Conservation (phyloP, 2,329 filamentous ascomycete genomes). For the Zymoseptoria brevis region DNA sequence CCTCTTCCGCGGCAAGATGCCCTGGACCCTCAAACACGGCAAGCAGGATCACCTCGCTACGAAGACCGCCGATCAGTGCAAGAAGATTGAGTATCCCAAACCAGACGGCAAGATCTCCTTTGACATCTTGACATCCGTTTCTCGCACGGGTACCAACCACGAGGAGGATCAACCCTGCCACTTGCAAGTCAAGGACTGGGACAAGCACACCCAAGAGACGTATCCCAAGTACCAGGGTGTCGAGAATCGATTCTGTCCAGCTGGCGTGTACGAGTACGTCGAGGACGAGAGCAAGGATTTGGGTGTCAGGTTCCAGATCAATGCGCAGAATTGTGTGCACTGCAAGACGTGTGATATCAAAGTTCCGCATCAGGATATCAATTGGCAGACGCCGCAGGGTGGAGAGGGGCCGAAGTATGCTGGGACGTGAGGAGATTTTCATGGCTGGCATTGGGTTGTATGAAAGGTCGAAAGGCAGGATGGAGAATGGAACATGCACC, state of each 20-base stretch:
- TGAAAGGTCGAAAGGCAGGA: too few species aligned
- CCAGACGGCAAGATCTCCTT: constrained; percentile 92
- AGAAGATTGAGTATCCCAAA: constrained; percentile 93
- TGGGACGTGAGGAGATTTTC: constrained; percentile 38
- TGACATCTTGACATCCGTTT: constrained; percentile 92
- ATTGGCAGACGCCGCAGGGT: constrained; percentile 80
- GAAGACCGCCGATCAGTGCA: constrained; percentile 66
- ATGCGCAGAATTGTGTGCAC: constrained; percentile 95
- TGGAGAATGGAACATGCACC: background rate
- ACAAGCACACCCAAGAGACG: constrained; percentile 72
- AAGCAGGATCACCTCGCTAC: constrained; percentile 70
- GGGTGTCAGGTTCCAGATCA: constrained; percentile 95
- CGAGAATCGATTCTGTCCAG: constrained; percentile 94
- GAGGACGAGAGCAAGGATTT: constrained; percentile 81
- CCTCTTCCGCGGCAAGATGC: constrained; percentile 71
- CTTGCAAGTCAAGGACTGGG: constrained; percentile 91
- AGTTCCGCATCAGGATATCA: constrained; percentile 92
- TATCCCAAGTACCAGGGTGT: constrained; percentile 86
- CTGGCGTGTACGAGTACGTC: constrained; percentile 95
- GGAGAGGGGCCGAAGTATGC: constrained; percentile 66
- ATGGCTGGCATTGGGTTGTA: too few species aligned
- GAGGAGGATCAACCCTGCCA: constrained; percentile 98
- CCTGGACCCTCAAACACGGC: constrained; percentile 89
- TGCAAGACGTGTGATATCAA: constrained; percentile 99
- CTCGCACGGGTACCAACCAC: constrained; percentile 92